Evolutionary conservation across 192 early-diverging fungal species (phyloP).

Genomic region (Linnemannia elongata): DNA sequence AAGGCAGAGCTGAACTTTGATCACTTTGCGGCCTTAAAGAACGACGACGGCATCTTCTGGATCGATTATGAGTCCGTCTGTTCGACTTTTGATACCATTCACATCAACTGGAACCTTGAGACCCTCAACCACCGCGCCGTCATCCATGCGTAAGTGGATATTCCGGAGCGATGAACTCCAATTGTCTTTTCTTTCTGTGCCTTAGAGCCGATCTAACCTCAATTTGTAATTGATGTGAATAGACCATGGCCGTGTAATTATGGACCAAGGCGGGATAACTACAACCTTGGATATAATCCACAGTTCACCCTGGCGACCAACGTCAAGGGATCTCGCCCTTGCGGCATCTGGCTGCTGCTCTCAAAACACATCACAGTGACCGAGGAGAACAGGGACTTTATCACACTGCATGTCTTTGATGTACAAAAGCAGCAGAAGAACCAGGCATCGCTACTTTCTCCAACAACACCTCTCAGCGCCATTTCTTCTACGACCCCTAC

Average conservation of each 20-base stretch:
- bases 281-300: constrained; percentile 81
- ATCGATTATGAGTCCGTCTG: constrained; percentile 89
- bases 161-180: neutral
- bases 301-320: constrained; percentile 81
- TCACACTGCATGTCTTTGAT: constrained; percentile 89
- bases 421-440: constrained; percentile 47
- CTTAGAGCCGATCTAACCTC: neutral
- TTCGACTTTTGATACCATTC: constrained; percentile 85
- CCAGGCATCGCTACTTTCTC: neutral
- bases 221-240: constrained; percentile 27
- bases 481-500: neutral
- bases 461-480: constrained; percentile 15
- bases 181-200: neutral
- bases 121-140: constrained; percentile 76
- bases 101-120: constrained; percentile 92
- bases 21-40: constrained; percentile 69
- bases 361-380: constrained; percentile 87
- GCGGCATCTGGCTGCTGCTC: constrained; percentile 83
- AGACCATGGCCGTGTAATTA: constrained; percentile 51
- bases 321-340: constrained; percentile 60
- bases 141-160: constrained; percentile 76
- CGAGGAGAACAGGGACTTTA: constrained; percentile 89
- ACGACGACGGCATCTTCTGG: constrained; percentile 93
- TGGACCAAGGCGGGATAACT: constrained; percentile 65
- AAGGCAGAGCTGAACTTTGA: constrained; percentile 80